Conservation (phyloP, 176 grass and related monocot genomes). For the Oryza glumipatula region DNA sequence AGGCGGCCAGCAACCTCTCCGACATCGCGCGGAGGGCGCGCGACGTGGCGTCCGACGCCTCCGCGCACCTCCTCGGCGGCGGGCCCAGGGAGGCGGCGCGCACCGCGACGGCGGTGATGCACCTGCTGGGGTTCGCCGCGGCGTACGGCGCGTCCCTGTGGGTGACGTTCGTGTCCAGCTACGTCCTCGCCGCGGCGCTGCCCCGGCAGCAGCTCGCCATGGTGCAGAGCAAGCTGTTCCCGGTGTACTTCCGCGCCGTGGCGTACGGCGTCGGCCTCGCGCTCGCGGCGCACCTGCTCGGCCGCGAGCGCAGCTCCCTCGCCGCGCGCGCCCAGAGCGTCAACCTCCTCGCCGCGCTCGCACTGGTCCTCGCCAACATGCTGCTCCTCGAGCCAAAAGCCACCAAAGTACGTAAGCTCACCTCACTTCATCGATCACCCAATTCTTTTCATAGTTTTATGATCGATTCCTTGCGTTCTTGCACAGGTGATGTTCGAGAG, state of each 20-base stretch:
- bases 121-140: conserved; percentile 61
- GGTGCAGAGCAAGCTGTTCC: conserved; percentile 93
- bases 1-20: conserved; percentile 59
- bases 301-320: conserved; percentile 41
- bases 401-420: conserved; percentile 53
- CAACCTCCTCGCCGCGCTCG: conserved; percentile 60
- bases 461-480: not conserved
- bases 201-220: conserved; percentile 75
- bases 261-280: conserved; percentile 56
- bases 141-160: conserved; percentile 76
- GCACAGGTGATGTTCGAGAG: conserved; percentile 78
- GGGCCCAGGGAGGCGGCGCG: conserved; percentile 37
- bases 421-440: not conserved
- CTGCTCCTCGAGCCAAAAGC: conserved; percentile 71
- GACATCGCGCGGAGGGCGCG: conserved; percentile 60
- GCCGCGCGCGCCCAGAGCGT: conserved; percentile 57
- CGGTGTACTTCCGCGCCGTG: conserved; percentile 79
- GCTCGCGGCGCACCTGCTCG: conserved; percentile 54
- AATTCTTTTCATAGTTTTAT: not conserved
- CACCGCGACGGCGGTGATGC: conserved; percentile 49
- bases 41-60: conserved; percentile 58
- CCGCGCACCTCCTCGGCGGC: conserved; percentile 34
- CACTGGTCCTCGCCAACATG: conserved; percentile 66
- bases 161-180: conserved; percentile 89
- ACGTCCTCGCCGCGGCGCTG: conserved; percentile 60